phyloP scores from a whole-genome alignment of 495 filamentous ascomycete genomes.

The Viridothelium virens region DNA sequence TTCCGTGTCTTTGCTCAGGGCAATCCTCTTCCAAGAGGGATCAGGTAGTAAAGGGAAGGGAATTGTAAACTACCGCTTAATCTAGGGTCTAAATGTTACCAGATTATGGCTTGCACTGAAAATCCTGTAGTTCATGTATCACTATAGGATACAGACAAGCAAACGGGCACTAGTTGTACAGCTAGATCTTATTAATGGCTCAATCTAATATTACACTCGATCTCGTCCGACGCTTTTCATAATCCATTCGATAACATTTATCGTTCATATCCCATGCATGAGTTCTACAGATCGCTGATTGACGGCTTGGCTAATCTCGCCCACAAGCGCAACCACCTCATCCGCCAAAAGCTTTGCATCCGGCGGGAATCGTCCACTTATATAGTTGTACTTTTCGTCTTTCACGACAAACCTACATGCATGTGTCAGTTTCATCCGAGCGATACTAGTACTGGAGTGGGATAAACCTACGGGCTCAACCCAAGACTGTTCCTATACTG shows the following conservation, averaged over 20 bases:
- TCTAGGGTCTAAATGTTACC: neutral
- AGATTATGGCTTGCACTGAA: too few species aligned
- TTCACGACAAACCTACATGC: conserved; percentile 42
- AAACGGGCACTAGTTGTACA: too few species aligned
- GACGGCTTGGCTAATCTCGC: neutral
- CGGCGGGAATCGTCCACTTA: conserved; percentile 45
- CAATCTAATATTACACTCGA: too few species aligned
- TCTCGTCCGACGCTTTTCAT: too few species aligned
- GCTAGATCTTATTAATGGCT: too few species aligned
- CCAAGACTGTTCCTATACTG: conserved; percentile 45
- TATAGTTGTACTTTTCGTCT: conserved; percentile 47
- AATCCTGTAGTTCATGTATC: too few species aligned
- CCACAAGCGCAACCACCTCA: conserved; percentile 41
- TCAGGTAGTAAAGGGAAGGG: neutral
- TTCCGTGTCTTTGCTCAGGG: neutral
- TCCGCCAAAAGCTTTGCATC: conserved; percentile 44
- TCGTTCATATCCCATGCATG: too few species aligned
- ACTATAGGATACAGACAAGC: too few species aligned
- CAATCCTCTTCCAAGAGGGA: neutral
- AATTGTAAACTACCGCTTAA: neutral
- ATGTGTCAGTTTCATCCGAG: neutral
- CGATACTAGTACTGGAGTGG: neutral
- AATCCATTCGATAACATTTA: too few species aligned
- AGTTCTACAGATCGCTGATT: neutral
- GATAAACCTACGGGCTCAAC: conserved; percentile 41